Evolutionary conservation across 495 filamentous ascomycete genomes (phyloP).

Genomic region (Amniculicola lignicola): DNA sequence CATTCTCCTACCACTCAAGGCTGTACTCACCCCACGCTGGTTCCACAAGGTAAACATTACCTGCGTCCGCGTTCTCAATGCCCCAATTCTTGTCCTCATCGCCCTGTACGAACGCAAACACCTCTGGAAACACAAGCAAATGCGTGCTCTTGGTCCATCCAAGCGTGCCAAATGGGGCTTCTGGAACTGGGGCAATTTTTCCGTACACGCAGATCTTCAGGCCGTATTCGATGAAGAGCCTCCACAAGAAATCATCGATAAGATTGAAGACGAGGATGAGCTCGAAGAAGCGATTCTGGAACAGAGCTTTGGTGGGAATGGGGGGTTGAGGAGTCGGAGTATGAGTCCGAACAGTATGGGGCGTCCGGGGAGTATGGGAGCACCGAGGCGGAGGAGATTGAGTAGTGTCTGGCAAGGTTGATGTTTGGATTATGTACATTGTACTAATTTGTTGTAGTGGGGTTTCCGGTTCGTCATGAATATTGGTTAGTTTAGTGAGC

Average conservation of each 20-base stretch:
- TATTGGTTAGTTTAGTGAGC: too few species aligned
- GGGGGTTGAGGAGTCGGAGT: constrained; percentile 8
- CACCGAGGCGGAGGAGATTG: constrained; percentile 25
- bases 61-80: constrained; percentile 60
- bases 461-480: too few species aligned
- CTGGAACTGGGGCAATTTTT: constrained; percentile 54
- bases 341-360: neutral
- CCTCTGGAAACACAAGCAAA: constrained; percentile 41
- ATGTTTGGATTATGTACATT: too few species aligned
- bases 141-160: constrained; percentile 3
- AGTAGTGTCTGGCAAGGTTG: constrained; percentile 33
- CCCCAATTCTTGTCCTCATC: constrained; percentile 62
- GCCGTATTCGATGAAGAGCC: constrained; percentile 66
- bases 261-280: constrained; percentile 50
- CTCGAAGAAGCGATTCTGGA: constrained; percentile 35
- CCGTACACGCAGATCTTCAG: constrained; percentile 62
- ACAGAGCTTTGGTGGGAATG: constrained; percentile 30
- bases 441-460: too few species aligned
- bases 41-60: constrained; percentile 75
- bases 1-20: constrained; percentile 63
- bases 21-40: constrained; percentile 62
- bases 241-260: constrained; percentile 54
- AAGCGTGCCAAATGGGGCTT: constrained; percentile 31
- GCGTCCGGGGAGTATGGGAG: constrained; percentile 14
- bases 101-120: constrained; percentile 55